A percentile compares a stretch with the other conserved stretches of the same genome.
Evolutionary conservation across 306 rosid species (phyloP).

Genomic region (Echinosophora koreensis): DNA sequence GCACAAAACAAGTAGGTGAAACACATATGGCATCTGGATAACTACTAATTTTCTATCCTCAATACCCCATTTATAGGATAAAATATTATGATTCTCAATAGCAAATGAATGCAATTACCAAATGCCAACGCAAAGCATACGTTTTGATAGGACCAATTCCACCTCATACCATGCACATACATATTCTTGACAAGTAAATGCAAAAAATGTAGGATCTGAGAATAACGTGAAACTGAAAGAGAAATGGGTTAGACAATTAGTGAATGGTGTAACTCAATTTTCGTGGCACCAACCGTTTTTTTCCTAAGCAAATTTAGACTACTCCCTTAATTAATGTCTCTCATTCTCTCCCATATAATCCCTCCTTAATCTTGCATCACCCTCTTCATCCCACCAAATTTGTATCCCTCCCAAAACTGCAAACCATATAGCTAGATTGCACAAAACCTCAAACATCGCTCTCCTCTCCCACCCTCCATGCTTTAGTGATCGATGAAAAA

Average conservation of each 20-base stretch:
- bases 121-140: conserved; percentile 18
- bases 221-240: conserved; percentile 6
- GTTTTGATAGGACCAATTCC: conserved; percentile 25
- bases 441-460: conserved; percentile 19
- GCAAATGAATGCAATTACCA: conserved; percentile 11
- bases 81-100: neutral
- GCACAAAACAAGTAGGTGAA: neutral
- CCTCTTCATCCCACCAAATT: conserved; percentile 13
- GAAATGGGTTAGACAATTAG: neutral
- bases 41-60: neutral
- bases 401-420: neutral
- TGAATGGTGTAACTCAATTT: conserved; percentile 48
- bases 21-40: neutral
- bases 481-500: conserved; percentile 42
- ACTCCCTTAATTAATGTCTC: neutral
- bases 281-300: conserved; percentile 48
- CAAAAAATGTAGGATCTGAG: neutral
- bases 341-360: conserved; percentile 23
- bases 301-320: conserved; percentile 8
- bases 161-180: neutral
- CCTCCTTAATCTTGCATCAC: neutral
- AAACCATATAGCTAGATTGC: neutral
- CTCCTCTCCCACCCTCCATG: conserved; percentile 45
- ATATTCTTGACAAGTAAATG: neutral
- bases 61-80: neutral